phyloP scores from a whole-genome alignment of 2,329 filamentous ascomycete genomes.

The Fusarium sp. region DNA sequence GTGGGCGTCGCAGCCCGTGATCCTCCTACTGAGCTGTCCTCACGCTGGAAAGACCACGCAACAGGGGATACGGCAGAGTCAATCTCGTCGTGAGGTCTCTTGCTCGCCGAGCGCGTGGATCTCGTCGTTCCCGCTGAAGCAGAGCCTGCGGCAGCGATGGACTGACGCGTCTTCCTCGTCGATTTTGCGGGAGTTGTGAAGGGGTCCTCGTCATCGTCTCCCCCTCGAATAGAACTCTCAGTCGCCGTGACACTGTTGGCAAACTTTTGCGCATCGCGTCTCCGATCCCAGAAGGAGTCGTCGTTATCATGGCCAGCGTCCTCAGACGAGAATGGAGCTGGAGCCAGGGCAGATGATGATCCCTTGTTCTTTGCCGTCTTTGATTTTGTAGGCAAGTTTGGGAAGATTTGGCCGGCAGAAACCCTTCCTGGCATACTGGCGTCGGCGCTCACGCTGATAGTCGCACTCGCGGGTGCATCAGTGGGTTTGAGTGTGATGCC shows the following conservation, averaged over 20 bases:
- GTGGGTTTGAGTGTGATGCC: conserved; percentile 1
- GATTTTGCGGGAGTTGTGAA: conserved; percentile 46
- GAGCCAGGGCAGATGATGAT: conserved; percentile 33
- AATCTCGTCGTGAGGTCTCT: conserved; percentile 64
- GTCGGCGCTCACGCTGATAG: conserved; percentile 42
- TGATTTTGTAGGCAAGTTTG: conserved; percentile 45
- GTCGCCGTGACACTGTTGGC: conserved; percentile 49
- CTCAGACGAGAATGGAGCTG: conserved; percentile 32
- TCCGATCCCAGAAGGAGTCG: conserved; percentile 47
- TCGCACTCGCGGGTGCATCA: conserved; percentile 39
- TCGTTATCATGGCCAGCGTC: conserved; percentile 46
- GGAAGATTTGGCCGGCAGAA: conserved; percentile 46
- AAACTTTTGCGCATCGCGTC: conserved; percentile 51
- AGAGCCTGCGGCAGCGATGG: conserved; percentile 38
- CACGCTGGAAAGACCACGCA: conserved; percentile 58
- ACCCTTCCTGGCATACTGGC: conserved; percentile 54
- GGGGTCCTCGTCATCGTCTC: conserved; percentile 39
- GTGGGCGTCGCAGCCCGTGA: conserved; percentile 71
- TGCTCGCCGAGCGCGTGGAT: conserved; percentile 60
- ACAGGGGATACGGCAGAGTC: conserved; percentile 65
- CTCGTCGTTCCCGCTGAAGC: conserved; percentile 48
- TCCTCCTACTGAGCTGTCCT: conserved; percentile 56
- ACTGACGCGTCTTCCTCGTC: conserved; percentile 50
- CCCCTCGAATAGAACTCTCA: conserved; percentile 53
- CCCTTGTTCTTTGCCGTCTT: conserved; percentile 44